Base-by-base conservation (phyloP, 1,284 basidiomycete genomes). In the Apiotrichum akiyoshidainum region DNA sequence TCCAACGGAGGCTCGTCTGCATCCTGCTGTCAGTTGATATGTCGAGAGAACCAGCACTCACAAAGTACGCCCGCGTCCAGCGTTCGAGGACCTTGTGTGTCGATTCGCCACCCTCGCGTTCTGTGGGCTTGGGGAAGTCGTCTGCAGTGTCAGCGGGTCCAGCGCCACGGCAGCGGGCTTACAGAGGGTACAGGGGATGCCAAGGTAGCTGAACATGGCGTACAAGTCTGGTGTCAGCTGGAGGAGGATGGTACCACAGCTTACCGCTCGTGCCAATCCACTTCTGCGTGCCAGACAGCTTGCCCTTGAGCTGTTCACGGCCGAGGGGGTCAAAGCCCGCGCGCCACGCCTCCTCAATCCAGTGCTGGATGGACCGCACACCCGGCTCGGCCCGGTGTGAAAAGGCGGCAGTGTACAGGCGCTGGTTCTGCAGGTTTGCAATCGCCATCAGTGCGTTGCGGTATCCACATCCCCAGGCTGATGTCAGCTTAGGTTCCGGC, bases 371-470 rank as follows among this genome's bases (percentile, higher is more conserved):
- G 65, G 87, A 85, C 12, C 85, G 80, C 8, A 93, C 82, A 13
- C 89, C 81, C 1, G 90, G 90, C 4, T 69, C 76, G 8, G 80
- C 40, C 12, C 48, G 76, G 3, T 51, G 45, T 22, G 64, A 47
- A 56, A 73, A 74, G 2, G 69, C 46, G 4, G 56, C 19, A 12
- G 52, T 50, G 56, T 74, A 71, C 2, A 54, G 44, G 2, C 68
- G 65, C 5, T 62, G 31, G 9, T 65, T 48, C 46, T 81, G 13
- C 31, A 93, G 80, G 7, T 85, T 82, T 1, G 87, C 81, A 63
- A 90, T 90, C 5, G 82, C 80, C 87, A 94, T 93, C 57, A 90
- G 67, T 67, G 87, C 91, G 71, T 92, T 93, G 35, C 90, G 86
- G 71, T 93, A 92, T 17, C 77, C 76, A 58, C 78, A 80, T 14